Evolutionary conservation across 192 early-diverging fungal genomes (phyloP), one percentile per base, ranked within the genome.

Genomic region (Entophlyctis luteolus): DNA sequence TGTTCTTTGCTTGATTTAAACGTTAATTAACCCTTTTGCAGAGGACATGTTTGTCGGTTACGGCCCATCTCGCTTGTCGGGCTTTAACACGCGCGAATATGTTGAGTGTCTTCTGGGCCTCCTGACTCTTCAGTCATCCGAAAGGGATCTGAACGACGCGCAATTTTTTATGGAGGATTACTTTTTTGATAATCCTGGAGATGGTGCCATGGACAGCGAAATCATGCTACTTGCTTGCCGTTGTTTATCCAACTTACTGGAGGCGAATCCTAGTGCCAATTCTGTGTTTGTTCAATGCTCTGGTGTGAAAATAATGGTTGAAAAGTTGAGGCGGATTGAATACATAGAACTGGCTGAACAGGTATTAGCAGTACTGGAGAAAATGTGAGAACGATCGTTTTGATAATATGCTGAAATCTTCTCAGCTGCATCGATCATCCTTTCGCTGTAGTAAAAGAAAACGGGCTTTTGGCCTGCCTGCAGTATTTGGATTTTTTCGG

Each of bases 271-370:
- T 1, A 72, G 83, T 2, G 73, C 86, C 3, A 75, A 84, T 4
- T 73, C 79, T 0, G 78, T 80, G 4, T 78, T 95, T 31, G 83
- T 90, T 4, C 82, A 87, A 6, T 74, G 86, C 67, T 88, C 86
- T 1, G 89, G 84, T 8, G 79, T 93, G 0, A 68, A 80, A 20
- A 87, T 87, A 0, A 75, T 97, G 5, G 86, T 91, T 29, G 72
- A 75, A 33, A 94, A 93, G 69, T 74, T 97, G 28, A 76, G 82
- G 56, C 88, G 91, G 55, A 89, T 97, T 53, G 87, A 93, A 63
- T 95, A 90, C 56, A 95, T 96, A 54, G 95, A 97, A 59, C 78
- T 97, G 42, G 95, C 93, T 4, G 95, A 97, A 72, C 89, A 90
- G 62, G 89, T 91, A 0, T 74, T 96, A 55, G 75, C 77, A 25